Evolutionary conservation across 805 yeast genomes (phyloP), one percentile per base, ranked within the genome.

Genomic region (Kurtzmaniella cleridarum): DNA sequence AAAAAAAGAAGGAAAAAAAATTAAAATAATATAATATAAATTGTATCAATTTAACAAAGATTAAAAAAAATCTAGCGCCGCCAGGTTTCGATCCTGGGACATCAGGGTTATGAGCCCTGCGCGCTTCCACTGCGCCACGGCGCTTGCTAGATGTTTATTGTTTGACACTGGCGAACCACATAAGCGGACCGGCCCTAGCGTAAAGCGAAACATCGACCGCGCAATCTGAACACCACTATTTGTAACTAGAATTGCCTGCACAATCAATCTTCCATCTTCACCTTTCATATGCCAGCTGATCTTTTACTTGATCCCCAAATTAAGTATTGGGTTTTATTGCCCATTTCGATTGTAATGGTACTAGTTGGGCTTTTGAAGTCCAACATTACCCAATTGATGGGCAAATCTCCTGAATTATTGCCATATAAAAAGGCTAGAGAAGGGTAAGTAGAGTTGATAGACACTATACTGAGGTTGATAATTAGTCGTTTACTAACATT

Each of bases 101-200:
- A 81, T 84, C 91, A 84, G 93, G 91, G 95, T 84, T 84, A 84
- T 84, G 95, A 84, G 95, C 95, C 93, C 93, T 82, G 91, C 91
- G 91, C 93, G 93, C 91, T 84, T 84, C 95, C 95, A 81, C 95
- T 84, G 91, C 95, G 93, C 91, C 91, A 84, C 89, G 83, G 84
- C 90, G 93, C 93, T 35, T 36, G 33, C 39, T 36, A 36, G 39
- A 29, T 33, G 27, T 11, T 14, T 4, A n/a, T 10, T 31, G 15
- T 11, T 31, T 11, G 12, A 7, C 33, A 15, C 15, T 14, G 33
- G n/a, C n/a, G n/a, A n/a, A n/a, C n/a, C n/a, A n/a, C n/a, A n/a
- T n/a, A n/a, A n/a, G n/a, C n/a, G n/a, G n/a, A n/a, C n/a, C n/a
- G n/a, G n/a, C n/a, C n/a, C n/a, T n/a, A n/a, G n/a, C n/a, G n/a